phyloP scores from a whole-genome alignment of 495 filamentous ascomycete species.

The Opeltia flavorubescens region DNA sequence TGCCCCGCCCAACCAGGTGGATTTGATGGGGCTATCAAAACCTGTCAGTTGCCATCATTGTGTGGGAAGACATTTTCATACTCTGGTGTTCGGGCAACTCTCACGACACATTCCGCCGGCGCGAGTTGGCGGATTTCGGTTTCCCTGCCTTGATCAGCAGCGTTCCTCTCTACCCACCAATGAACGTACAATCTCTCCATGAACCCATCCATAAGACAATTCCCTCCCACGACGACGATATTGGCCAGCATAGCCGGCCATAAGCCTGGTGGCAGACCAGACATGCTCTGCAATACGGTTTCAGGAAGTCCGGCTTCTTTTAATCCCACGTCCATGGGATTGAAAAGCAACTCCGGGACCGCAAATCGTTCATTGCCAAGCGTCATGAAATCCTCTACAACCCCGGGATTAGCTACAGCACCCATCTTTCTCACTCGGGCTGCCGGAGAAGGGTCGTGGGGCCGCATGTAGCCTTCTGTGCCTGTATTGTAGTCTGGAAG shows the following conservation, averaged over 20 bases:
- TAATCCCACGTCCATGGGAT: slow-evolving; percentile 74
- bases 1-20: slow-evolving; percentile 73
- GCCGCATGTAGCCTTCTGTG: slow-evolving; percentile 56
- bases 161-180: not conserved
- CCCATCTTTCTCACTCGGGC: slow-evolving; percentile 44
- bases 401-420: slow-evolving; percentile 37
- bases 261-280: slow-evolving; percentile 57
- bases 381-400: slow-evolving; percentile 68
- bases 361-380: slow-evolving; percentile 84
- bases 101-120: slow-evolving; percentile 62
- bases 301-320: slow-evolving; percentile 72
- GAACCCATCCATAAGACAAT: slow-evolving; percentile 65
- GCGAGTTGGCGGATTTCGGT: slow-evolving; percentile 60
- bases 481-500: slow-evolving; percentile 77
- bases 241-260: slow-evolving; percentile 75
- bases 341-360: slow-evolving; percentile 83
- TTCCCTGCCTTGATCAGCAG: slow-evolving; percentile 27
- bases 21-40: slow-evolving; percentile 48
- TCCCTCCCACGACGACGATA: slow-evolving; percentile 80
- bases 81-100: slow-evolving; percentile 56
- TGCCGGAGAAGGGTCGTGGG: slow-evolving; percentile 54
- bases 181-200: slow-evolving; percentile 52
- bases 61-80: slow-evolving; percentile 20
- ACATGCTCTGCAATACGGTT: slow-evolving; percentile 65
- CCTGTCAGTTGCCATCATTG: slow-evolving; percentile 1